These are phyloP conservation scores for Pseudogymnoascus sp. DNA, from an alignment of 2,329 filamentous ascomycete species.

Conservation along the genomic window DNA sequence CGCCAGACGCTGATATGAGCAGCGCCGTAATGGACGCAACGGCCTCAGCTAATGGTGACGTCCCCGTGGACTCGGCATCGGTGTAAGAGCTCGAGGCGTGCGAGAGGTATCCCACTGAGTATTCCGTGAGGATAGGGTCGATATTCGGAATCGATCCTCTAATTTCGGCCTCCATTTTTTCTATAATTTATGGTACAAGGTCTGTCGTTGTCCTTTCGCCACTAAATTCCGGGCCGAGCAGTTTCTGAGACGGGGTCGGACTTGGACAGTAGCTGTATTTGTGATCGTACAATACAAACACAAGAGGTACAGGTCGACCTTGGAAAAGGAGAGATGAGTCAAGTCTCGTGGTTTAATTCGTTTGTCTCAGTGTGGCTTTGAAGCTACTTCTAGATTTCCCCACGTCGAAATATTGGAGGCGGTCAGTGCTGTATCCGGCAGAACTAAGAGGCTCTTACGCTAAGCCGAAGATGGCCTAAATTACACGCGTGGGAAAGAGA, in stretches of 20 bases:
- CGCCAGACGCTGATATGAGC: constrained; percentile 86
- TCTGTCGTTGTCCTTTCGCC: not conserved
- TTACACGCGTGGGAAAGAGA: not conserved
- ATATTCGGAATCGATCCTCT: constrained; percentile 77
- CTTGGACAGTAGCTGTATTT: constrained; percentile 5
- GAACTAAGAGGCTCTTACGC: constrained; percentile 11
- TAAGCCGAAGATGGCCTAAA: not conserved
- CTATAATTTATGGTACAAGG: constrained; percentile 12
- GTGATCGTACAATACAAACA: not conserved
- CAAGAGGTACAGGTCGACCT: not conserved
- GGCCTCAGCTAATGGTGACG: constrained; percentile 77
- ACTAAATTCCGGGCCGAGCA: not conserved
- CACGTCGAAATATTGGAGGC: constrained; percentile 12
- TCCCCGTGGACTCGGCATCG: constrained; percentile 63
- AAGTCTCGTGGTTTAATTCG: constrained; percentile 5
- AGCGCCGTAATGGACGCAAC: constrained; percentile 80
- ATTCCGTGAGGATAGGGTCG: constrained; percentile 83
- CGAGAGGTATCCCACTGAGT: constrained; percentile 87
- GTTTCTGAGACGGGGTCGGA: constrained; percentile 1
- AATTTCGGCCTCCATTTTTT: constrained; percentile 78
- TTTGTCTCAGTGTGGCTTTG: not conserved
- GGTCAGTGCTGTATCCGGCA: constrained; percentile 11
- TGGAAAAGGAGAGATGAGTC: constrained; percentile 9
- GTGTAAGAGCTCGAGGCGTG: constrained; percentile 84
- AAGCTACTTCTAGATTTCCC: constrained; percentile 12